Evolutionary conservation across 805 yeast genomes (phyloP), one percentile per base, ranked within the genome.

Genomic region (Ogataea philodendri): DNA sequence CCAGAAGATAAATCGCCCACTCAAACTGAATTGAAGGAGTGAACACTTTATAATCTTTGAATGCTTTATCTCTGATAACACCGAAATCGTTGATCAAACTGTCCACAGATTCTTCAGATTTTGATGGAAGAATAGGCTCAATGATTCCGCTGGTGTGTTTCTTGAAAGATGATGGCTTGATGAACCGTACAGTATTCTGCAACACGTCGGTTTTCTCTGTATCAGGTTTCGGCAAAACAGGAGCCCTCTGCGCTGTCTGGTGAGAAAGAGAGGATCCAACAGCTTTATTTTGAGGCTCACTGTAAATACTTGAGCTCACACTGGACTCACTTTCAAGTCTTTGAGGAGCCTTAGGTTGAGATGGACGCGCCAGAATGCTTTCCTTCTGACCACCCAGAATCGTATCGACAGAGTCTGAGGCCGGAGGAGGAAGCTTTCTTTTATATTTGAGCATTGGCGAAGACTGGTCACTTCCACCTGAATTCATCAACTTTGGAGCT

Each of bases 1-100:
- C 78, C 15, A 80, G 57, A 19, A 82, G 57, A 10, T 67, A 62
- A 42, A 74, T 70, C n/a, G 84, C 82, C 74, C 81, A 78, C 29
- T 66, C 69, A 39, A 81, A 63, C 57, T 81, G 88, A n/a, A 74
- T 56, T 5, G 54, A 61, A 0, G 81, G 74, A 6, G 74, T 65
- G 42, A 72, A 73, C 9, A 35, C 42, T 30, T 55, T 51, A 36
- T 60, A 62, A 39, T 66, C 69, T 13, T 42, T 45, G 29, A 63
- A 47, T 2, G 69, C 67, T 10, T 44, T 38, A 2, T 60, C 57
- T 37, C 67, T 55, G 4, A 52, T 42, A 4, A 32, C 37, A 10
- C 47, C 48, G 32, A 66, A 66, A n/a, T 55, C 49, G 9, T 32
- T 31, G 14, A 62, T 48, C 1, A 50, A 29, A 7, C 33, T 31